Percentiles rank a stretch among this genome's conserved stretches.
Evolutionary conservation across 768 basidiomycete species (phyloP).

Genomic region (Gymnopilus junonius): DNA sequence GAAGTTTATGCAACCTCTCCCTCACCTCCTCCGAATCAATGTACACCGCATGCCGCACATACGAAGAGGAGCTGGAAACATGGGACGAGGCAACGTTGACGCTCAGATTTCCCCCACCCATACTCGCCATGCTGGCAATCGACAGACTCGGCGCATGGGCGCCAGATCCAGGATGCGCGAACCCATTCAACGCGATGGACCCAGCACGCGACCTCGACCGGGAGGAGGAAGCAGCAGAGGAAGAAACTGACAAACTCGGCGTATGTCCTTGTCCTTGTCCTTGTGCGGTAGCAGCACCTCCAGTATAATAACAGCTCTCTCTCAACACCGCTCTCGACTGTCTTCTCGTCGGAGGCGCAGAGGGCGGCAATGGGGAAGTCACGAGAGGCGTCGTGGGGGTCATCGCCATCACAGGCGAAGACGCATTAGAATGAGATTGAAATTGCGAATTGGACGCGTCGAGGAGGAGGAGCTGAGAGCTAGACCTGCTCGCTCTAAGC

Average conservation of each 20-base stretch:
- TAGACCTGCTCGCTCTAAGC: slow-evolving; percentile 7
- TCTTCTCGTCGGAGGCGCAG: slow-evolving; percentile 20
- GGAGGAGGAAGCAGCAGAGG: not conserved
- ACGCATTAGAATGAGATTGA: too few relatives aligned
- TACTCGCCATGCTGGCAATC: not conserved
- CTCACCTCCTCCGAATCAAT: slow-evolving; percentile 37
- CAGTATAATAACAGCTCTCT: too few relatives aligned
- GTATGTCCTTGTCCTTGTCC: too few relatives aligned
- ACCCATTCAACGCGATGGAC: not conserved
- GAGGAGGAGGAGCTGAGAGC: not conserved
- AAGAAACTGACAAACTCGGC: not conserved
- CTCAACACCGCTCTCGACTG: slow-evolving; percentile 15
- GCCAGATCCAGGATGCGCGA: not conserved
- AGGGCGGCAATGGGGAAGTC: slow-evolving; percentile 21
- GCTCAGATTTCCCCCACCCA: too few relatives aligned
- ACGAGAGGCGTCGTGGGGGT: not conserved
- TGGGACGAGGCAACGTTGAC: not conserved
- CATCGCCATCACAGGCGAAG: not conserved
- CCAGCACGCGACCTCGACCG: not conserved
- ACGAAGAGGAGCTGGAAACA: too few relatives aligned
- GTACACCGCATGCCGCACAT: slow-evolving; percentile 38
- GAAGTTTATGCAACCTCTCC: slow-evolving; percentile 27
- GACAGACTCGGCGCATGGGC: not conserved
- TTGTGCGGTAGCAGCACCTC: too few relatives aligned
- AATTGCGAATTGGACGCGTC: not conserved